Conservation (phyloP, 2,329 filamentous ascomycete genomes). For the Chaetomium olivaceum region DNA sequence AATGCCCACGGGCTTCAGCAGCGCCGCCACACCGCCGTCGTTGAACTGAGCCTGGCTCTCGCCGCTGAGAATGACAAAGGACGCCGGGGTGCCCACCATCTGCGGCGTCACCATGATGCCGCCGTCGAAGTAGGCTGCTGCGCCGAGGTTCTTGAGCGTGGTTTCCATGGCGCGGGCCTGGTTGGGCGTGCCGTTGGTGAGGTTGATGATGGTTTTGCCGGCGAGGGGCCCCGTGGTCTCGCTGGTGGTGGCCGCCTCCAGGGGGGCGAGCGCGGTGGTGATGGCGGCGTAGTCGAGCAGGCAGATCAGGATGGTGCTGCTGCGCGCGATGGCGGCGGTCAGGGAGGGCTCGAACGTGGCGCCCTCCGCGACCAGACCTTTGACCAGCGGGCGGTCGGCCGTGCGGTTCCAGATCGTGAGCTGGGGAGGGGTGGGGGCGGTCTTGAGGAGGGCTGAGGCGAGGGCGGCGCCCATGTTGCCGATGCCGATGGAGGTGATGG, state of each 20-base stretch:
- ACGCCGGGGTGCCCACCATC: conserved; percentile 32
- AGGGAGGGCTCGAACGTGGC: conserved; percentile 25
- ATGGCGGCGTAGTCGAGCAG: conserved; percentile 34
- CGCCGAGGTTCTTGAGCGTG: conserved; percentile 23
- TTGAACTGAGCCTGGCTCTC: conserved; percentile 25
- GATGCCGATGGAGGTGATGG: conserved; percentile 31
- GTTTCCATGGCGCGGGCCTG: conserved; percentile 30
- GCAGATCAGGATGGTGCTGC: conserved; percentile 32
- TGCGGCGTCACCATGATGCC: conserved; percentile 37
- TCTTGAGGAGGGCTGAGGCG: conserved; percentile 29
- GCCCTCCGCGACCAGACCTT: conserved; percentile 22
- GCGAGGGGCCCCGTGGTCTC: conserved; percentile 13
- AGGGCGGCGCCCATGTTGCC: conserved; percentile 35
- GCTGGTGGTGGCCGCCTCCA: conserved; percentile 12
- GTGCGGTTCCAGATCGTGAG: conserved; percentile 35
- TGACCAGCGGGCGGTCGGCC: conserved; percentile 24
- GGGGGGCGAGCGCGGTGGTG: conserved; percentile 12
- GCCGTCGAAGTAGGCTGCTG: conserved; percentile 34
- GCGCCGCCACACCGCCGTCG: not conserved
- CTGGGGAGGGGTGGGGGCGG: conserved; percentile 17
- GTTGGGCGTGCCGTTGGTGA: conserved; percentile 35
- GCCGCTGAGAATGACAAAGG: conserved; percentile 30
- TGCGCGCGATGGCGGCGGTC: conserved; percentile 23
- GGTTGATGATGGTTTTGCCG: conserved; percentile 36
- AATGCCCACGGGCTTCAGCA: conserved; percentile 30